phyloP scores from a whole-genome alignment of 106 monocot species.

The Dendrobium nobile region DNA sequence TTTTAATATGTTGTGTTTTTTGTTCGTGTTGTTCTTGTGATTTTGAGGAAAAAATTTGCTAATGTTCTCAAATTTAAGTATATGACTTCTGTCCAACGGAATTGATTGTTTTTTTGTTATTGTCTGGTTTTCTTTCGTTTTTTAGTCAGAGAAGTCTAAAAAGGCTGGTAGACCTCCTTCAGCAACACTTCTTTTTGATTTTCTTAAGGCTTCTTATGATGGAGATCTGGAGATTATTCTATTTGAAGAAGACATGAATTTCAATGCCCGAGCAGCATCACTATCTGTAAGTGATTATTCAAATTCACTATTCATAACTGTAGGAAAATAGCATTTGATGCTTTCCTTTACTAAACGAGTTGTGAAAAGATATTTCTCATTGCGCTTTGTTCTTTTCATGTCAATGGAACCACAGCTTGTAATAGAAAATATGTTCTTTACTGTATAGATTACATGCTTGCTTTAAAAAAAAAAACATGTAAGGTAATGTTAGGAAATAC shows the following conservation, averaged over 20 bases:
- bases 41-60: no score
- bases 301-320: neutral
- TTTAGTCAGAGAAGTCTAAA: conserved; percentile 87
- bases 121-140: conserved; percentile 4
- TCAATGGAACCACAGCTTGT: neutral
- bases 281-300: conserved; percentile 41
- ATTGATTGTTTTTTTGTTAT: no score
- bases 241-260: conserved; percentile 89
- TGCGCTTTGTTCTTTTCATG: neutral
- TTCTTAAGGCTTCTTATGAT: conserved; percentile 47
- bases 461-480: neutral
- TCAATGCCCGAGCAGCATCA: conserved; percentile 76
- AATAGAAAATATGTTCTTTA: neutral
- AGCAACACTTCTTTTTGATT: conserved; percentile 52
- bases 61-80: no score
- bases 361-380: neutral
- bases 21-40: no score
- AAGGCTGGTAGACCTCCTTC: conserved; percentile 60
- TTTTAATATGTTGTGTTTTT: no score
- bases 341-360: neutral
- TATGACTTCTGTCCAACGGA: no score
- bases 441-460: neutral
- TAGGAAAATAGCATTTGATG: neutral
- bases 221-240: conserved; percentile 59
- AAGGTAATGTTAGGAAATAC: no score